A percentile compares a stretch with the other conserved stretches of the same genome.
Evolutionary conservation across 75 land plant species (phyloP).

Genomic region (Isoetes taiwanensis): DNA sequence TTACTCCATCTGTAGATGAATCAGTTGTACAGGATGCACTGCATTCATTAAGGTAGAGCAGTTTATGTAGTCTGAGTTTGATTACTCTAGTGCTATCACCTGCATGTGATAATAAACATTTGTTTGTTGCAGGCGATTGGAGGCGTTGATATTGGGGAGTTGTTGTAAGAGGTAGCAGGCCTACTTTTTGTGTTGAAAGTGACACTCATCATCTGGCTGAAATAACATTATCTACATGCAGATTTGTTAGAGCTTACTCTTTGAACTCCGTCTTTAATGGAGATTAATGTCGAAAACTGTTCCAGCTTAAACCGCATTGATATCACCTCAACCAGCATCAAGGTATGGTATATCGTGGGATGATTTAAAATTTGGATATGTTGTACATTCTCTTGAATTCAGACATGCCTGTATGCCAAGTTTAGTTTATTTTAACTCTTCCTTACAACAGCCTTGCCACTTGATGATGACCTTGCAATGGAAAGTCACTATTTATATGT

Average conservation of each 20-base stretch:
- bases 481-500: too few species aligned
- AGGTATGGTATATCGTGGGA: conserved; percentile 26
- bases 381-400: neutral
- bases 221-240: conserved; percentile 13
- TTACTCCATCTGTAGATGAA: conserved; percentile 35
- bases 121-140: conserved; percentile 44
- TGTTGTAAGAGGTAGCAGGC: too few species aligned
- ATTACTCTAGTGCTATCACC: too few species aligned
- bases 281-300: conserved; percentile 57
- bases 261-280: conserved; percentile 39
- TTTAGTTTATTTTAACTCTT: too few species aligned
- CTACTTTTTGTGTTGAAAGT: too few species aligned
- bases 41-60: conserved; percentile 41
- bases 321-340: conserved; percentile 54
- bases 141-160: conserved; percentile 41
- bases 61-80: too few species aligned
- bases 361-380: neutral
- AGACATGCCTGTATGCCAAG: too few species aligned
- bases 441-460: too few species aligned
- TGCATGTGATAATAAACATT: neutral
- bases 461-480: too few species aligned
- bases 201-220: too few species aligned
- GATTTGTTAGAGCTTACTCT: conserved; percentile 77
- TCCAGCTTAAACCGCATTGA: conserved; percentile 53
- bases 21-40: conserved; percentile 43